A percentile compares a stretch with the other conserved stretches of the same genome.
These are phyloP conservation scores for Neltuma alba DNA, from an alignment of 306 rosid species.

Conservation along the genomic window DNA sequence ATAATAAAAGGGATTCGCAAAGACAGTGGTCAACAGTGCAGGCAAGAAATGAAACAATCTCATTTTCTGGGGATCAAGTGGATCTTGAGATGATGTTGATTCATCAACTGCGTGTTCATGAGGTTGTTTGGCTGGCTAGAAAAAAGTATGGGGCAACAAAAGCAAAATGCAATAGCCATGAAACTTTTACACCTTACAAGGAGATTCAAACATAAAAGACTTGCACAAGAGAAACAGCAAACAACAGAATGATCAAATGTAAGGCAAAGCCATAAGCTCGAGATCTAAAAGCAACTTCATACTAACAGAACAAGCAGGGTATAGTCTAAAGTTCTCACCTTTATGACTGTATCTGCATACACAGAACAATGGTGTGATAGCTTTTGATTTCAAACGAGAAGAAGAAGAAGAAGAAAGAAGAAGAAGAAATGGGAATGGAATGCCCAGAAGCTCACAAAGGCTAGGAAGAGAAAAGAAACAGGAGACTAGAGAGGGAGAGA, in stretches of 20 bases:
- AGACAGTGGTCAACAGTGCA: conserved; percentile 37
- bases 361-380: conserved; percentile 17
- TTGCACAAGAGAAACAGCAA: neutral
- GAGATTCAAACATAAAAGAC: neutral
- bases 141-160: conserved; percentile 20
- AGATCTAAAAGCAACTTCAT: neutral
- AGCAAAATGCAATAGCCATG: neutral
- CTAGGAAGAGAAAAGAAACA: conserved; percentile 13
- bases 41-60: conserved; percentile 15
- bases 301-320: neutral
- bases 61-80: conserved; percentile 22
- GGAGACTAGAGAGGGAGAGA: conserved; percentile 22
- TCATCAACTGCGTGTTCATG: conserved; percentile 23
- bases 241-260: neutral
- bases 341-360: conserved; percentile 12
- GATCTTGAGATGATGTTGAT: conserved; percentile 33
- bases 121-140: conserved; percentile 26
- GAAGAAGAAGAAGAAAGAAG: no score
- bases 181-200: conserved; percentile 4
- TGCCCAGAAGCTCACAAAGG: conserved; percentile 36
- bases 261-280: neutral
- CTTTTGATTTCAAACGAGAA: neutral
- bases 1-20: conserved; percentile 24
- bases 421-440: neutral
- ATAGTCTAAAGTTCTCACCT: conserved; percentile 39